phyloP scores from a whole-genome alignment of 306 rosid genomes.

The Gastrolobium bilobum region DNA sequence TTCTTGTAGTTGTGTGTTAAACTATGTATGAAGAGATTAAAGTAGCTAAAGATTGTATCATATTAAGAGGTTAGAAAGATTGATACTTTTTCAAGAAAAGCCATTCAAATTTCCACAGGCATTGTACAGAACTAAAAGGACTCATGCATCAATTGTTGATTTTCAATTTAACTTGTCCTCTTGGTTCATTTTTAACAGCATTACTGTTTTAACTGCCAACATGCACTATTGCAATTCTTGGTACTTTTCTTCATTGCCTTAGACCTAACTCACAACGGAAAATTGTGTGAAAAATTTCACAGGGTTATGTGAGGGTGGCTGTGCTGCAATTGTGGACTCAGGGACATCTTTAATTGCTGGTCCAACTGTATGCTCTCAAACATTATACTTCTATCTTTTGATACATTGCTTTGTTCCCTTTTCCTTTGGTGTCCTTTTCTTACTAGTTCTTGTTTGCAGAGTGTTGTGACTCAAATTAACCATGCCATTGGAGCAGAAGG shows the following conservation, averaged over 20 bases:
- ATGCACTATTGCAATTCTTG: background rate
- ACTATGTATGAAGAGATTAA: background rate
- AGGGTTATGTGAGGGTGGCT: constrained; percentile 70
- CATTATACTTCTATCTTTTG: constrained; percentile 35
- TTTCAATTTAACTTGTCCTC: constrained; percentile 13
- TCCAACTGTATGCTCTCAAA: constrained; percentile 67
- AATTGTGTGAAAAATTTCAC: constrained; percentile 27
- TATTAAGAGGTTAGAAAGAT: background rate
- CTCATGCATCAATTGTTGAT: background rate
- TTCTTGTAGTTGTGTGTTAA: constrained; percentile 16
- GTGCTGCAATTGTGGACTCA: constrained; percentile 76
- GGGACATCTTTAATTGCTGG: constrained; percentile 80
- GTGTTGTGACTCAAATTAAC: constrained; percentile 78
- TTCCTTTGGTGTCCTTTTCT: constrained; percentile 30
- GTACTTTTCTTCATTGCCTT: constrained; percentile 13
- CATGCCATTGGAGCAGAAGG: constrained; percentile 86
- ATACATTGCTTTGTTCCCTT: background rate
- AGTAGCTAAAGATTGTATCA: constrained; percentile 13
- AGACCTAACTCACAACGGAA: background rate
- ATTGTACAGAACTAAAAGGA: constrained; percentile 19
- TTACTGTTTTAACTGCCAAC: background rate
- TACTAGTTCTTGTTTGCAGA: constrained; percentile 54
- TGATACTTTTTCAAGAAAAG: constrained; percentile 17
- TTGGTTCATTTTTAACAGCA: constrained; percentile 17
- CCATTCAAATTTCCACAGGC: constrained; percentile 32